Conservation (phyloP, 1,139 yeast species). For the Hyphopichia burtonii region DNA sequence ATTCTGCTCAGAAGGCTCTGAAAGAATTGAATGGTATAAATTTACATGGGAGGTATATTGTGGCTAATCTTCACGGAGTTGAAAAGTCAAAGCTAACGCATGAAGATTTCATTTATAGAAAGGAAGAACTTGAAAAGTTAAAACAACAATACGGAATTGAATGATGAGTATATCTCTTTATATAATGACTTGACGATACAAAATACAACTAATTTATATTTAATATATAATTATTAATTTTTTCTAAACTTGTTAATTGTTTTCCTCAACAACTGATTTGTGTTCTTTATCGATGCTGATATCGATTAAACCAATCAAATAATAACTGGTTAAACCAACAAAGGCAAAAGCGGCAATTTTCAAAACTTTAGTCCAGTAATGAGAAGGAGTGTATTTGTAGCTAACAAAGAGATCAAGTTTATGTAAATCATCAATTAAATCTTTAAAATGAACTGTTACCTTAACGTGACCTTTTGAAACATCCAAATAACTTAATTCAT, state of each 20-base stretch:
- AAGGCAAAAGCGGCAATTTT: constrained; percentile 66
- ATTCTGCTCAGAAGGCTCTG: constrained; percentile 50
- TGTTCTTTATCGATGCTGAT: constrained; percentile 25
- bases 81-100: constrained; percentile 28
- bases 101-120: constrained; percentile 20
- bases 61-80: constrained; percentile 47
- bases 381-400: constrained; percentile 58
- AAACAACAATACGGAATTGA: constrained; percentile 12
- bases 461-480: constrained; percentile 76
- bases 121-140: constrained; percentile 18
- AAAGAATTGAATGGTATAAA: constrained; percentile 60
- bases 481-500: constrained; percentile 72
- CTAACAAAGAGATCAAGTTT: constrained; percentile 56
- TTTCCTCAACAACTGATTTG: constrained; percentile 1
- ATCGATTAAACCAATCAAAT: constrained; percentile 44
- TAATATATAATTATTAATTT: not conserved
- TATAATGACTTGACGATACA: not conserved
- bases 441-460: constrained; percentile 58
- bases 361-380: constrained; percentile 63
- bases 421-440: constrained; percentile 70
- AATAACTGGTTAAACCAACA: constrained; percentile 58
- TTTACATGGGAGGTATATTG: constrained; percentile 58
- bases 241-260: not conserved
- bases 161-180: not conserved
- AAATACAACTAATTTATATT: not conserved